Evolutionary conservation across 2,329 filamentous ascomycete genomes (phyloP).

Genomic region (Fulvia fulva): DNA sequence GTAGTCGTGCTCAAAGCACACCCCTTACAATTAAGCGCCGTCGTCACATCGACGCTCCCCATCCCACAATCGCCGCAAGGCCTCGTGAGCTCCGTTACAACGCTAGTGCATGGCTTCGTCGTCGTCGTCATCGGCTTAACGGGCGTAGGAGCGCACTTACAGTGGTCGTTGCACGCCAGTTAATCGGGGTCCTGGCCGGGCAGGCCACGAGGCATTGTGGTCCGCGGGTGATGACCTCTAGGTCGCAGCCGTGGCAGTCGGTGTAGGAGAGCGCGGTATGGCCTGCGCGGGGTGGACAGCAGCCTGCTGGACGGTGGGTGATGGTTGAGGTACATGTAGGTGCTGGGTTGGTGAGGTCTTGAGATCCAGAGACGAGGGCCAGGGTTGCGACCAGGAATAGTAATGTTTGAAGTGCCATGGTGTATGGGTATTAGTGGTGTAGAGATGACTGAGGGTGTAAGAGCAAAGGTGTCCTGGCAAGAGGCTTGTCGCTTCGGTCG

Average conservation of each 20-base stretch:
- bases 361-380: not conserved
- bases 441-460: not conserved
- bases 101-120: not conserved
- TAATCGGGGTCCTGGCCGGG: not conserved
- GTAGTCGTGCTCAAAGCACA: not conserved
- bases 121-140: not conserved
- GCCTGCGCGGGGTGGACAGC: not conserved
- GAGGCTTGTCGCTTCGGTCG: not conserved
- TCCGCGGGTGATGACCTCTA: not conserved
- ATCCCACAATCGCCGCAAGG: not conserved
- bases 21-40: not conserved
- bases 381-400: not conserved
- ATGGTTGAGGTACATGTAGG: not conserved
- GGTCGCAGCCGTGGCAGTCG: not conserved
- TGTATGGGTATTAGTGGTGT: not conserved
- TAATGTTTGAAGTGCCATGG: not conserved
- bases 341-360: not conserved
- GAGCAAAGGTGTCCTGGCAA: not conserved
- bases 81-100: not conserved
- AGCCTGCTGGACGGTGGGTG: not conserved
- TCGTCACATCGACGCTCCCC: not conserved
- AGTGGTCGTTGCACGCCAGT: not conserved
- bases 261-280: not conserved
- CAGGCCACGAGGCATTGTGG: not conserved
- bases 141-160: not conserved